Evolutionary conservation across 495 filamentous ascomycete genomes (phyloP), one percentile per base, ranked within the genome.

Genomic region (Penicillium turbatum): DNA sequence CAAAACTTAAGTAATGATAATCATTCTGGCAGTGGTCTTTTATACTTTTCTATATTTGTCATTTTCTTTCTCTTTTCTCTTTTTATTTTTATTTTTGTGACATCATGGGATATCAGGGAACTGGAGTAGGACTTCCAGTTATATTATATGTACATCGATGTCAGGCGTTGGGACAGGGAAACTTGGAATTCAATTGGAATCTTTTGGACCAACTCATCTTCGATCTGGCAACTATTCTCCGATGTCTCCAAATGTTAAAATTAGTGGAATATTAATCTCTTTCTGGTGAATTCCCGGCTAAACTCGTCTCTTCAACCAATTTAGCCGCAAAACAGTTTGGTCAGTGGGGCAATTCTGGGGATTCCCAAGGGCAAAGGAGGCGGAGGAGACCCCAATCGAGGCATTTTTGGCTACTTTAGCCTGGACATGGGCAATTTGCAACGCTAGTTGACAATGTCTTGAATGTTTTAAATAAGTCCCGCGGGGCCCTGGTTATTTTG

Each of bases 1-100:
- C 35, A 53, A 54, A 59, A 32, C 29, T 36, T 57, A 61, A 51
- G 42, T 65, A 65, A 65, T 67, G 56, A 65, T 67, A 65, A 63
- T 67, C 52, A 48, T 67, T 53, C 63, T 59, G 54, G 38, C 21
- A 48, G 50, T 51, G 51, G 51, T 41, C 51, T 55, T 46, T 66
- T 62, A 46, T 51, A 41, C 58, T 62, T 55, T 67, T 57, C 15
- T 43, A 34, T 57, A 26, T 32, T 42, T 32, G 44, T 30, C 5
- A 51, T 24, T 50, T 44, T 21, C 45, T 40, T 54, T 16, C 38
- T 15, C 39, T 45, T 40, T 9, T 11, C 10, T 35, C 38, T 54
- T 48, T 47, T 52, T 58, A 13, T 19, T 30, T 27, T 40, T 32
- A 30, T 34, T 54, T 35, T 47, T 16, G 21, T 26, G 34, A 19